phyloP scores from a whole-genome alignment of 192 early-diverging fungal species.

The Entomortierella chlamydospora region DNA sequence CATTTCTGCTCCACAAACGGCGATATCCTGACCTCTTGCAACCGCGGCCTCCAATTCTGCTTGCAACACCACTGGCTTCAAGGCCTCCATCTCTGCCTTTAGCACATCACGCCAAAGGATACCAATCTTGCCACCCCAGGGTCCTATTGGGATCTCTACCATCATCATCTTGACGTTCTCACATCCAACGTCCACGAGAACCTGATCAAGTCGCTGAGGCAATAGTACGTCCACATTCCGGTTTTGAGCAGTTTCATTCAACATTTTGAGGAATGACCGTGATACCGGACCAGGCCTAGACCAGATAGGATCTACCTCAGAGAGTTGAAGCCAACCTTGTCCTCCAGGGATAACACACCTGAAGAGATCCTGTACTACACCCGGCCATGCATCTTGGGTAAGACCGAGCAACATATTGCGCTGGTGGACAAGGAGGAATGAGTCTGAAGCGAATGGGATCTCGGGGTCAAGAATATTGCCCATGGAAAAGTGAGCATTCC shows the following conservation, averaged over 20 bases:
- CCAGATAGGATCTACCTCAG: conserved; percentile 51
- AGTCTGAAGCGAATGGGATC: conserved; percentile 32
- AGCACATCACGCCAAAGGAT: conserved; percentile 45
- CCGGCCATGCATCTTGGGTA: conserved; percentile 49
- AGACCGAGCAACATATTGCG: conserved; percentile 46
- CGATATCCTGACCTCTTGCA: conserved; percentile 37
- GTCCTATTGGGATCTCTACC: conserved; percentile 54
- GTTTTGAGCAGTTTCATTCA: conserved; percentile 50
- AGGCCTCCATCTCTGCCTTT: conserved; percentile 49
- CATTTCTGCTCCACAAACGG: conserved; percentile 52
- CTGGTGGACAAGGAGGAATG: conserved; percentile 35
- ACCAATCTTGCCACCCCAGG: conserved; percentile 52
- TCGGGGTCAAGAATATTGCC: conserved; percentile 50
- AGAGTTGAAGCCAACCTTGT: conserved; percentile 40
- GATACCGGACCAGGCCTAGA: conserved; percentile 35
- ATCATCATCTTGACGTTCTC: conserved; percentile 54
- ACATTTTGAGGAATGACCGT: conserved; percentile 38
- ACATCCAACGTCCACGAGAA: conserved; percentile 37
- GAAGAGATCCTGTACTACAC: conserved; percentile 41
- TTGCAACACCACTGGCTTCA: conserved; percentile 46
- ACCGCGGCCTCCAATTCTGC: conserved; percentile 35
- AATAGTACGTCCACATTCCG: conserved; percentile 45
- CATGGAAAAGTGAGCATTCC: conserved; percentile 49
- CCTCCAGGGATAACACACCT: conserved; percentile 43
- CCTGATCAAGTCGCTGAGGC: conserved; percentile 34